Evolutionary conservation across 371 early-diverging fungal species (phyloP), one percentile per base, ranked within the genome.

Genomic region (Mortierella polycephala): DNA sequence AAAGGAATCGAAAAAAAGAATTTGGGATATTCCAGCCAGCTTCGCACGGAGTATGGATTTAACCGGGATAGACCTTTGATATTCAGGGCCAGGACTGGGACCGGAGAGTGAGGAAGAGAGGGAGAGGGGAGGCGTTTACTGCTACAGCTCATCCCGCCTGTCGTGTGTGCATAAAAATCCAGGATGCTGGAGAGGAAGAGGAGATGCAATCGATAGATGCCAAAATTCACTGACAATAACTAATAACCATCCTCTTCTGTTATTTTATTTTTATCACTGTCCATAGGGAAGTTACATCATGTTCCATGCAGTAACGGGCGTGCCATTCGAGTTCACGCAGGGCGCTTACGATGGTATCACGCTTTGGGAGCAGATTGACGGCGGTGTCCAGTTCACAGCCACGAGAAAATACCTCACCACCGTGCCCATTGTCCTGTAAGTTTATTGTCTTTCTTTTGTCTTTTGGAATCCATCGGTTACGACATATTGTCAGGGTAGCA

Each of bases 281-380:
- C 20, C 18, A 41, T 81, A 96, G 97, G 92, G 93, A 67, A 94
- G 94, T 70, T 98, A 95, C 84, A 86, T 98, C 75, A 93, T 98
- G 93, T 97, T 98, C 81, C 99, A 98, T 85, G 94, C 94, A 89
- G 88, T 97, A 41, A 93, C 92, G 61, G 99, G 99, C 20, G 95
- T 95, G 52, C 99, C 99, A 13, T 97, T 96, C 75, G 94, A 93
- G 62, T 91, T 95, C 56, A 93, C 96, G 70, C 97, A 97, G 83
- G 96, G 96, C 53, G 98, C 94, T n/a, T 96, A 91, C 80, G 95
- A 94, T 75, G 95, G 94, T 45, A 84, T 97, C 63, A 98, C 98
- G 20, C 86, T 98, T 59, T 98, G 99, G 99, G 99, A 98, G 83
- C 99, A 98, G 85, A 96, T 98, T 75, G 99, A 98, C 82, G 91